Percentiles rank a stretch among this genome's conserved stretches.
These are phyloP conservation scores for Cudoniella acicularis DNA, from an alignment of 495 filamentous ascomycete genomes.

Conservation along the genomic window DNA sequence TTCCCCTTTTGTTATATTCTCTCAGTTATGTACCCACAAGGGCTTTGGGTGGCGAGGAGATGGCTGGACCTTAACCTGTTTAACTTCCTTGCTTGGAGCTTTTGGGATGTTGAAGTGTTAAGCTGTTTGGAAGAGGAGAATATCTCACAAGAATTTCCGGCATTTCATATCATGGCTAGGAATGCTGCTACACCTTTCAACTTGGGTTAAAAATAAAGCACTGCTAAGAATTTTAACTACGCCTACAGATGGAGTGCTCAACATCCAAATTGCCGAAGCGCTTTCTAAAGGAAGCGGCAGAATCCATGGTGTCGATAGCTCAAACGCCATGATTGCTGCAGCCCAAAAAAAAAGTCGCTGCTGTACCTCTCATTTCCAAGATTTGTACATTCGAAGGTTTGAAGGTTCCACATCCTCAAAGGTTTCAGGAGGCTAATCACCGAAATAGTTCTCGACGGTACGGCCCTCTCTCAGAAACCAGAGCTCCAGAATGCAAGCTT, in stretches of 20 bases:
- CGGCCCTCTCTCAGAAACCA: constrained; percentile 2
- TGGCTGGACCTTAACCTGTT: no score
- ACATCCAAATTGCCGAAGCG: constrained; percentile 46
- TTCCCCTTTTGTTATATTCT: no score
- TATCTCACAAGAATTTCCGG: no score
- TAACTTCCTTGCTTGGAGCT: no score
- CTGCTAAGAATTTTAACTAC: no score
- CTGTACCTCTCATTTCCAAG: constrained; percentile 11
- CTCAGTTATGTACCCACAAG: no score
- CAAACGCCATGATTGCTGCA: constrained; percentile 58
- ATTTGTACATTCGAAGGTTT: constrained; percentile 43
- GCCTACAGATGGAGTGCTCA: constrained; percentile 62
- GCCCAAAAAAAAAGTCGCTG: constrained; percentile 36
- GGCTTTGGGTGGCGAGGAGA: no score
- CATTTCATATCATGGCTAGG: no score
- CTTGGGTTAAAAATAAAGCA: no score
- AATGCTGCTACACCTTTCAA: no score
- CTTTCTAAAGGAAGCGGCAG: constrained; percentile 36
- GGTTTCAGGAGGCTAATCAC: not conserved
- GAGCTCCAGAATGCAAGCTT: constrained; percentile 29
- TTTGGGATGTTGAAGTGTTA: no score
- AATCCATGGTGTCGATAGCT: constrained; percentile 65
- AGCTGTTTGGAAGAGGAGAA: no score
- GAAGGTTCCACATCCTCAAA: not conserved
- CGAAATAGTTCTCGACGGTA: constrained; percentile 14